Percentiles rank a stretch among this genome's conserved stretches.
These are phyloP conservation scores for Pyrus betulifolia DNA, from an alignment of 306 rosid genomes.

Conservation along the genomic window DNA sequence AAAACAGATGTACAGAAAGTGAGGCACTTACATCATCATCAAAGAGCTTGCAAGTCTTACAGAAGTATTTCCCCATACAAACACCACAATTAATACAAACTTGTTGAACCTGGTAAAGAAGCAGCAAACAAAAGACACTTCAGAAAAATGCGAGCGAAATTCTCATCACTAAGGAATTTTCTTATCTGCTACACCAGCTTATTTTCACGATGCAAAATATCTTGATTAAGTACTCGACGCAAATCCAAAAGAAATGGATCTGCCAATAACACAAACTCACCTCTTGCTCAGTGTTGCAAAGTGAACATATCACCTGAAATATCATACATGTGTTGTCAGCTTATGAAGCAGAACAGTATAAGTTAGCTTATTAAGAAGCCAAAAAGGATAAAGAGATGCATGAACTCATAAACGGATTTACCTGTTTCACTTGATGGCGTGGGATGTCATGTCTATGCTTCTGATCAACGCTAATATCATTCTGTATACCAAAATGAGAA, in stretches of 20 bases:
- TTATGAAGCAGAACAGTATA: not conserved
- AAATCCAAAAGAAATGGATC: not conserved
- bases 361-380: not conserved
- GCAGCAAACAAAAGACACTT: conserved; percentile 10
- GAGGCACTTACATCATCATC: conserved; percentile 71
- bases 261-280: conserved; percentile 22
- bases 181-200: not conserved
- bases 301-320: conserved; percentile 70
- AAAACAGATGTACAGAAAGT: not conserved
- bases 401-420: not conserved
- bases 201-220: not conserved
- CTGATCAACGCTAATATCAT: conserved; percentile 48
- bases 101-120: conserved; percentile 63
- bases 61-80: conserved; percentile 78
- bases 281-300: conserved; percentile 81
- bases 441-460: conserved; percentile 71
- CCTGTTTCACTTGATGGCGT: conserved; percentile 65
- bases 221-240: not conserved
- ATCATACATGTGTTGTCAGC: conserved; percentile 14
- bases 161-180: not conserved
- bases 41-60: conserved; percentile 70
- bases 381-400: not conserved
- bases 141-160: not conserved
- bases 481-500: conserved; percentile 32
- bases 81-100: conserved; percentile 75